Base-by-base conservation (phyloP, 2,329 filamentous ascomycete species). In the Colletotrichum sp. region DNA sequence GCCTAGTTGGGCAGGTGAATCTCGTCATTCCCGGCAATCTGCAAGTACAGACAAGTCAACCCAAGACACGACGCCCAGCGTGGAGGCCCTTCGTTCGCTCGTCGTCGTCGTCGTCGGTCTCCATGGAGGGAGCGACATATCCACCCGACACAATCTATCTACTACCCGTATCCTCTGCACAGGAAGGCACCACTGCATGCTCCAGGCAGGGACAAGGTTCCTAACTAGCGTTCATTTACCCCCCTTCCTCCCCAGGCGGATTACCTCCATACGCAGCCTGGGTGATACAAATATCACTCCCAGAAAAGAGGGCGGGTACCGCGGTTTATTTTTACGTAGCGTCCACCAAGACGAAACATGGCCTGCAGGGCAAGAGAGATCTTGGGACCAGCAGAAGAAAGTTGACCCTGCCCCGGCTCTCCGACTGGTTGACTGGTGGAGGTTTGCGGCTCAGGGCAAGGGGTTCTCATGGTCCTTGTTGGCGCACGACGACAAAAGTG, bases 1-100 rank as follows among this genome's bases (percentile, higher is more conserved):
- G 32, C 67, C 67, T 34, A 34, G 48, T 71, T 71, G 21, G 71
- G 71, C 39, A 73, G 71, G 71, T 73, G 71, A 48, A 57, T 70
- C 36, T 61, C 39, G 26, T 59, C 55, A 24, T 24, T 36, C 16
- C 61, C 24, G 21, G 24, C 30, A 24, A 13, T 60, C 39, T 21
- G 16, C 55, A 30, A 32, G 39, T 43, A n/a, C 39, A 43, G 18
- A n/a, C 39, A 43, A 43, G 39, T 18, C 18, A 43, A n/a, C 18
- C 18, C 39, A 43, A 43, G 39, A 43, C 39, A 43, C 18, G 18
- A 43, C 39, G 18, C 39, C 39, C 18, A 43, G 18, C 39, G 39
- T n/a, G 39, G 39, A 43, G 39, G 39, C 39, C 39, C 9, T 43
- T 43, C 39, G 39, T n/a, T n/a, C 39, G 39, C 18, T 43, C 39